A percentile compares a stretch with the other conserved stretches of the same genome.
phyloP scores from a whole-genome alignment of 2,329 filamentous ascomycete genomes.

The Botrytis tulipae region DNA sequence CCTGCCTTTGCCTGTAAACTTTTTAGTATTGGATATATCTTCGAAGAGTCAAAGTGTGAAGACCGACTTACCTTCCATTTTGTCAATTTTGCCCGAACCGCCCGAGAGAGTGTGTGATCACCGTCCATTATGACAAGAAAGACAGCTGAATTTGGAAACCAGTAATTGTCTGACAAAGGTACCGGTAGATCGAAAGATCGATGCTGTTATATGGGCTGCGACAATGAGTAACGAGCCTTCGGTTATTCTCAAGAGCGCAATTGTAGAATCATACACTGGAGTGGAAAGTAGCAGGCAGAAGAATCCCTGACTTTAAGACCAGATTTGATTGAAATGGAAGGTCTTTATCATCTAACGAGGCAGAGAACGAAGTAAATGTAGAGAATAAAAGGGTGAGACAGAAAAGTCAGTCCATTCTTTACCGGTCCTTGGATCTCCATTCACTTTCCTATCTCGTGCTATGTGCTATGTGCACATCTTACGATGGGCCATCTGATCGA shows the following conservation, averaged over 20 bases:
- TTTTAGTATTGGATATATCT: background rate
- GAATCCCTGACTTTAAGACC: background rate
- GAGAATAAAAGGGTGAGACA: background rate
- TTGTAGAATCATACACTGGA: no score
- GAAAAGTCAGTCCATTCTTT: background rate
- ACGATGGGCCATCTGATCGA: background rate
- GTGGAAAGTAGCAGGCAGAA: background rate
- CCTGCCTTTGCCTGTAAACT: background rate
- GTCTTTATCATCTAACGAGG: background rate
- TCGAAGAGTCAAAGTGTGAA: accelerated
- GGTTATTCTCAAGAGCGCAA: background rate
- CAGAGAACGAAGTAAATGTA: background rate
- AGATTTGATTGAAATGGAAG: background rate
- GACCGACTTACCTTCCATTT: background rate
- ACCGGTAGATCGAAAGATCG: background rate
- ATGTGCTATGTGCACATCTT: background rate
- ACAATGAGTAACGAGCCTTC: background rate
- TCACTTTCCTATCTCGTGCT: background rate
- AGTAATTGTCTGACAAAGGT: background rate
- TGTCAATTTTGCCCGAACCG: no score
- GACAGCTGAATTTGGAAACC: background rate
- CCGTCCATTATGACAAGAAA: background rate
- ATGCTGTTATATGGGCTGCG: background rate
- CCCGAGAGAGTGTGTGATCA: background rate
- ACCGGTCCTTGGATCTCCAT: background rate